These are phyloP conservation scores for Botrytis tulipae DNA, from an alignment of 2,329 filamentous ascomycete species.

Conservation along the genomic window DNA sequence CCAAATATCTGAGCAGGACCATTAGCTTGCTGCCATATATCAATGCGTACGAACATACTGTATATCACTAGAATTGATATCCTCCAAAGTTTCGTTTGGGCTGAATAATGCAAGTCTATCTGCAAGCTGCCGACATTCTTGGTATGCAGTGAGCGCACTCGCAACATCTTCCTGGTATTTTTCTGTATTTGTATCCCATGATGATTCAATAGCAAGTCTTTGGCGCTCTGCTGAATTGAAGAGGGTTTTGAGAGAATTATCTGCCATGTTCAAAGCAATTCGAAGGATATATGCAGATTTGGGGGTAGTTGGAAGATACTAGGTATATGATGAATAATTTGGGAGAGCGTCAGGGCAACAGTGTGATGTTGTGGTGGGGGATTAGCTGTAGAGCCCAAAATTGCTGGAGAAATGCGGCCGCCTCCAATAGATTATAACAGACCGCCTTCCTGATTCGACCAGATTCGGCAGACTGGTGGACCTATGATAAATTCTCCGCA, in stretches of 20 bases:
- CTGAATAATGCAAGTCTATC: conserved; percentile 80
- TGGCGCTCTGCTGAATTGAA: conserved; percentile 55
- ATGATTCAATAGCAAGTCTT: conserved; percentile 57
- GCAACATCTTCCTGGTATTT: conserved; percentile 67
- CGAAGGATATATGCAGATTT: not conserved
- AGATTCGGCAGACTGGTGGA: not conserved
- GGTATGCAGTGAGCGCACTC: conserved; percentile 67
- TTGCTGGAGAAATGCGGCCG: not conserved
- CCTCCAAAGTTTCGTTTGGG: conserved; percentile 83
- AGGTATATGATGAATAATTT: not conserved
- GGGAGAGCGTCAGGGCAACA: conserved; percentile 1
- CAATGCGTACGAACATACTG: conserved; percentile 51
- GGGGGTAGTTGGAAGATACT: not conserved
- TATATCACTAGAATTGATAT: conserved; percentile 79
- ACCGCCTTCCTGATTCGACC: not conserved
- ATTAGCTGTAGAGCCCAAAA: not conserved
- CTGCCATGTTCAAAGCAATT: conserved; percentile 42
- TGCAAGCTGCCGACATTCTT: conserved; percentile 68
- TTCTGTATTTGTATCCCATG: conserved; percentile 63
- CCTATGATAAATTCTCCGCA: not conserved
- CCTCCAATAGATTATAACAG: not conserved
- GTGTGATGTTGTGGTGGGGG: not conserved
- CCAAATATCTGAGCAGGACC: conserved; percentile 59
- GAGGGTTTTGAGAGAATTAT: conserved; percentile 49
- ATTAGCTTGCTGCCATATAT: not conserved